phyloP scores from a whole-genome alignment of 1,139 yeast genomes.

The Taphrina pruni region DNA sequence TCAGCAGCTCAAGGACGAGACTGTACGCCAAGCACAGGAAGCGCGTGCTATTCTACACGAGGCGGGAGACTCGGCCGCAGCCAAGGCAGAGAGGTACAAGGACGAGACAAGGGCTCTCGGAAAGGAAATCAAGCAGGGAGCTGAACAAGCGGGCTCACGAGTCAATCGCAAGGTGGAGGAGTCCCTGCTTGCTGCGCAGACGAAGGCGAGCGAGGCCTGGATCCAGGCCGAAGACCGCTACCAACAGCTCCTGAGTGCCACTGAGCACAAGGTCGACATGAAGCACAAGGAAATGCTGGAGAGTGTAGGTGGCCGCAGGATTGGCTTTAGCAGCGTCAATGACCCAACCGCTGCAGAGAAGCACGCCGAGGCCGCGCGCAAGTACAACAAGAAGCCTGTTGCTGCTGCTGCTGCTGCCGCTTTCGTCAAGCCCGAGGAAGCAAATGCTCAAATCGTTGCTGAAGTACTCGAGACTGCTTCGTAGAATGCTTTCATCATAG shows the following conservation, averaged over 20 bases:
- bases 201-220: constrained; percentile 29
- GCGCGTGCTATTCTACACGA: neutral
- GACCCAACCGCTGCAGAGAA: constrained; percentile 30
- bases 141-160: neutral
- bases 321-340: constrained; percentile 33
- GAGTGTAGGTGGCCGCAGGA: constrained; percentile 19
- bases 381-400: constrained; percentile 9
- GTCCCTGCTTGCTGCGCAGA: constrained; percentile 20
- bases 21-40: neutral
- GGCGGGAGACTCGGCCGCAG: neutral
- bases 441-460: neutral
- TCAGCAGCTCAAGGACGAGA: constrained; percentile 11
- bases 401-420: neutral
- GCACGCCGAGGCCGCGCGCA: constrained; percentile 19
- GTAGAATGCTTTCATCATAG: neutral
- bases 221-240: constrained; percentile 23
- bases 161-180: constrained; percentile 4
- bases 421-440: constrained; percentile 3
- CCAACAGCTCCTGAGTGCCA: constrained; percentile 7
- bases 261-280: constrained; percentile 9
- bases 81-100: neutral
- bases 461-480: constrained; percentile 15
- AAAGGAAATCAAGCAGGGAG: constrained; percentile 1
- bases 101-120: neutral
- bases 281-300: constrained; percentile 23